phyloP scores from a whole-genome alignment of 441 rosid genomes.

The Populus hybrid region DNA sequence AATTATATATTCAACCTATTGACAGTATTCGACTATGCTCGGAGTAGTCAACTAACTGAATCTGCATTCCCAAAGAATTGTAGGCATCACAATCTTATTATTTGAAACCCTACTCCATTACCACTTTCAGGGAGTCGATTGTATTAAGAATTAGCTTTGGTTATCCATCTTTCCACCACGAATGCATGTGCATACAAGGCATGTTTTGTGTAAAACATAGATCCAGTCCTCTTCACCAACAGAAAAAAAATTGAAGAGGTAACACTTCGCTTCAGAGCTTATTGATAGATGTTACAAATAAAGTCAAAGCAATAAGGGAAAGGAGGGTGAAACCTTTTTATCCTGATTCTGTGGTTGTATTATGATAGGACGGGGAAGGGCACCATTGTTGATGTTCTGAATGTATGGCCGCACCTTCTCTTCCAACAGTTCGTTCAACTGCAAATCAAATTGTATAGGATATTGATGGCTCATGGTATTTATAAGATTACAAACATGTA shows the following conservation, averaged over 20 bases:
- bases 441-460: conserved; percentile 13
- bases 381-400: conserved; percentile 38
- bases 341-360: conserved; percentile 42
- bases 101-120: neutral
- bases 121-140: neutral
- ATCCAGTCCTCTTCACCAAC: neutral
- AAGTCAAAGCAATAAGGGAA: neutral
- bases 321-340: conserved; percentile 36
- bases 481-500: no score
- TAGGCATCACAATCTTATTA: neutral
- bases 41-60: no score
- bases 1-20: no score
- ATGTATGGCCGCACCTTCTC: conserved; percentile 75
- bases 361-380: conserved; percentile 61
- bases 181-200: neutral
- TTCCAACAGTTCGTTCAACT: conserved; percentile 81
- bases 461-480: neutral
- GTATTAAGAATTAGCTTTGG: neutral
- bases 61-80: no score
- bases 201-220: neutral
- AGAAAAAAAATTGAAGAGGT: neutral
- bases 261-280: neutral
- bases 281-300: neutral
- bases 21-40: no score
- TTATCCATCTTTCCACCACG: neutral